These are phyloP conservation scores for Bacidia gigantensis DNA, from an alignment of 495 filamentous ascomycete species.

Conservation along the genomic window DNA sequence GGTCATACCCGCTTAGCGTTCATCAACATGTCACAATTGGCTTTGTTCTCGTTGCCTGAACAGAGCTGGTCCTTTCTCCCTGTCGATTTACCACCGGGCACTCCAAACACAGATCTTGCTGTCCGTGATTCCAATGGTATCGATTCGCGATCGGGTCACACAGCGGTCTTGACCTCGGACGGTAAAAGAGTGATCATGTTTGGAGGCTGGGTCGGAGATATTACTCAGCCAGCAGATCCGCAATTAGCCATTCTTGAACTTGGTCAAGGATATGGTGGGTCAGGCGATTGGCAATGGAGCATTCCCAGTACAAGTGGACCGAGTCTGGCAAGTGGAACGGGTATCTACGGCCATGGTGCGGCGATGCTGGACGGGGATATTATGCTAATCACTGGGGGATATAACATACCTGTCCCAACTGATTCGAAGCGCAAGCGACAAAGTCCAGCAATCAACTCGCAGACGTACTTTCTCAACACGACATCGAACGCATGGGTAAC, in stretches of 20 bases:
- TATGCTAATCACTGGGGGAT: conserved; percentile 83
- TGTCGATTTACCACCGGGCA: conserved; percentile 34
- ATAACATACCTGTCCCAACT: conserved; percentile 42
- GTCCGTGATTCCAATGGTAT: conserved; percentile 29
- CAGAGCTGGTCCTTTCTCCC: conserved; percentile 71
- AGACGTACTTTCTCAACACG: conserved; percentile 62
- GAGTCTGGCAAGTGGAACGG: conserved; percentile 36
- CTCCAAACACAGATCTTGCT: conserved; percentile 34
- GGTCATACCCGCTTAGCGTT: conserved; percentile 76
- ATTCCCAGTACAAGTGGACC: conserved; percentile 35
- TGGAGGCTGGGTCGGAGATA: conserved; percentile 85
- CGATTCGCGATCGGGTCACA: conserved; percentile 77
- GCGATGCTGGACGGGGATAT: conserved; percentile 70
- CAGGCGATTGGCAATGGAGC: conserved; percentile 60
- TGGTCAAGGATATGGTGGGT: conserved; percentile 53
- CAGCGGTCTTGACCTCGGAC: conserved; percentile 63
- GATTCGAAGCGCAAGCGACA: conserved; percentile 27
- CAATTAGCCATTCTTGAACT: conserved; percentile 66
- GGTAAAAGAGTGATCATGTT: conserved; percentile 60
- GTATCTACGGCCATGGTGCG: conserved; percentile 77
- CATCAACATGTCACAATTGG: conserved; percentile 84
- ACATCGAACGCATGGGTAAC: conserved; percentile 58
- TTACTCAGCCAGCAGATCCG: conserved; percentile 56
- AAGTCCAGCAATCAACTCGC: conserved; percentile 25
- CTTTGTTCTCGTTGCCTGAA: conserved; percentile 74